phyloP scores from a whole-genome alignment of 1,139 yeast genomes.

The Suhomyces yuchorum region DNA sequence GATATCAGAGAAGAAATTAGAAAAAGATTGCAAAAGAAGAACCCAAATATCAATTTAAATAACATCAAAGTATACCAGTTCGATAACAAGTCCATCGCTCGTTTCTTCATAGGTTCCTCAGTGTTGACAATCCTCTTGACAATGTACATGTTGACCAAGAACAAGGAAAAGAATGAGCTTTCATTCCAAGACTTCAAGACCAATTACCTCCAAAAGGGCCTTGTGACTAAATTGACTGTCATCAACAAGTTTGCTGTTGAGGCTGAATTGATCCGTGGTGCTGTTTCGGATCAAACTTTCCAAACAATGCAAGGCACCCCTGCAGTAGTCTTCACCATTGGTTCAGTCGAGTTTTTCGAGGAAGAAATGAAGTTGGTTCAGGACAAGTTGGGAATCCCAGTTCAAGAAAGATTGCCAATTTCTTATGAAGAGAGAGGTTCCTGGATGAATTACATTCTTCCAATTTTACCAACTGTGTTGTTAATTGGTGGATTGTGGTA shows the following conservation, averaged over 20 bases:
- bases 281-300: slow-evolving; percentile 45
- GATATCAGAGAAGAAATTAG: slow-evolving; percentile 38
- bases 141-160: slow-evolving; percentile 19
- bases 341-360: slow-evolving; percentile 73
- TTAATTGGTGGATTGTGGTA: slow-evolving; percentile 74
- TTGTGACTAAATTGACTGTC: slow-evolving; percentile 75
- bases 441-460: slow-evolving; percentile 56
- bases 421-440: slow-evolving; percentile 62
- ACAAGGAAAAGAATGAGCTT: slow-evolving; percentile 43
- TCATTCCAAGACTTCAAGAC: slow-evolving; percentile 92
- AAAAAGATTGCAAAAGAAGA: slow-evolving; percentile 34
- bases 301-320: slow-evolving; percentile 40
- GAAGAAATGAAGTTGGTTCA: slow-evolving; percentile 64
- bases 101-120: slow-evolving; percentile 17
- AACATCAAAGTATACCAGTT: slow-evolving; percentile 36
- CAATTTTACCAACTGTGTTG: slow-evolving; percentile 67
- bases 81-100: slow-evolving; percentile 26
- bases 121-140: slow-evolving; percentile 19
- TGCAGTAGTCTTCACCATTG: slow-evolving; percentile 65
- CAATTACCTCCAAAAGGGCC: slow-evolving; percentile 79
- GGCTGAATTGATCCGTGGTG: slow-evolving; percentile 66
- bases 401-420: slow-evolving; percentile 65
- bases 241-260: slow-evolving; percentile 79
- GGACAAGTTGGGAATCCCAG: slow-evolving; percentile 59
- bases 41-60: slow-evolving; percentile 33